Base-by-base conservation (phyloP, 768 basidiomycete genomes). In the Auricularia sp. region DNA sequence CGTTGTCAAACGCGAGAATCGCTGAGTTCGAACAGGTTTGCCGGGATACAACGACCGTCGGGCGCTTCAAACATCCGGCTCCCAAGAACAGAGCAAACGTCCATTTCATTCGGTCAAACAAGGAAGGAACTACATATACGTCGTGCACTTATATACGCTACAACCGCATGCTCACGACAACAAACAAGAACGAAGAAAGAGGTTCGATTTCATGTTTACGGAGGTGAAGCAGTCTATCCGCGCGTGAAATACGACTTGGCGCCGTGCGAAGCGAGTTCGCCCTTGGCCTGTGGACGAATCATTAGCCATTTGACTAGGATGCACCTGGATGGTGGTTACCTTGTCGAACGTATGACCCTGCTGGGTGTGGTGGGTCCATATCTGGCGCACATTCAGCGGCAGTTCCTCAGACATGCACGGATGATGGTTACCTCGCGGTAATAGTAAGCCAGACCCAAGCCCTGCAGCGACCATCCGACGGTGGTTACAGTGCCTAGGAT, bases 321-420 rank as follows among this genome's bases (percentile, higher is more conserved):
- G 0, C 29, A 29, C 0, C 34, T 34, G 21, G 23, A 51, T 42
- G 54, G 54, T 56, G 2, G 39, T 42, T 42, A 42, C 39, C 86
- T 93, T 92, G 72, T 89, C 87, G 77, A 94, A 83, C 14, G 87
- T 86, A 74, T 97, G 93, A 2, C 93, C 93, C 65, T 89, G 90
- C 67, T 90, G 85, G 23, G 78, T 87, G 72, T 91, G 85, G 68
- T 91, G 89, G 64, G 77, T 74, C 81, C 88, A 91, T 68, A 90
- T 89, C 90, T 90, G 68, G 36, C 29, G 62, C 36, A 51, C 43
- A 23, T 34, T 61, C 33, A 42, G 58, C 70, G 51, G 21, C 21
- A 5, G 34, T 33, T 53, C 18, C n/a, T 54, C 68, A 56, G 67
- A 58, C 63, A 63, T 64, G 62, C 53, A 61, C 61, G 58, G 39